A percentile compares a stretch with the other conserved stretches of the same genome.
Evolutionary conservation across 495 filamentous ascomycete species (phyloP).

Genomic region (Aspergillus incahuasiensis): DNA sequence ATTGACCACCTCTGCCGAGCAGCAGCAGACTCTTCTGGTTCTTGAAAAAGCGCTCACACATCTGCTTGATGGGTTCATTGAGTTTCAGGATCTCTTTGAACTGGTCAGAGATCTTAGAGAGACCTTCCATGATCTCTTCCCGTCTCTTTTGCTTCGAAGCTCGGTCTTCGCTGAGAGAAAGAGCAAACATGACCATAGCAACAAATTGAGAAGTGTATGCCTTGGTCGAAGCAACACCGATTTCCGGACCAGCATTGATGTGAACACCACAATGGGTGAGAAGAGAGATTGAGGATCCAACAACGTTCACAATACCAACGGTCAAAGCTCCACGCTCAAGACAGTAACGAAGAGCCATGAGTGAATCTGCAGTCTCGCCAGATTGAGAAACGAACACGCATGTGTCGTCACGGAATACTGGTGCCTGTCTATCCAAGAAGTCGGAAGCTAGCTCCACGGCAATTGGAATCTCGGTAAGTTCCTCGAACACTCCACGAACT

Average conservation of each 20-base stretch:
- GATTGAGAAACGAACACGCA: conserved; percentile 99
- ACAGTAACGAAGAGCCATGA: conserved; percentile 96
- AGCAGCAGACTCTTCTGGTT: conserved; percentile 94
- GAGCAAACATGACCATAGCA: conserved; percentile 98
- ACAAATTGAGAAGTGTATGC: conserved; percentile 99
- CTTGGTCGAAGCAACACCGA: conserved; percentile 98
- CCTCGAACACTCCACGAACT: conserved; percentile 94
- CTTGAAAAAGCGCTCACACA: conserved; percentile 88
- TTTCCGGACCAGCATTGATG: conserved; percentile 98
- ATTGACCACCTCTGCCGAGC: conserved; percentile 90
- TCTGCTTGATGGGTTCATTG: conserved; percentile 86
- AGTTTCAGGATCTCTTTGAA: conserved; percentile 87
- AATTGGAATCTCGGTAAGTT: conserved; percentile 96
- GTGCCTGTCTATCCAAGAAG: conserved; percentile 93
- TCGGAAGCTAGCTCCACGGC: conserved; percentile 95
- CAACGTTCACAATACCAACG: conserved; percentile 96
- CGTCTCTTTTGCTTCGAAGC: conserved; percentile 89
- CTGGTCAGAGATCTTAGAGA: conserved; percentile 79
- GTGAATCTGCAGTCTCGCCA: conserved; percentile 96
- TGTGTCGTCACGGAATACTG: conserved; percentile 99
- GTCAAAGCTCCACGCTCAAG: conserved; percentile 94
- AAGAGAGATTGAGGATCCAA: conserved; percentile 95
- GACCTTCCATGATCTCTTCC: conserved; percentile 94
- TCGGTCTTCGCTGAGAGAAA: conserved; percentile 92
- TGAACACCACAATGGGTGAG: conserved; percentile 99